A percentile compares a stretch with the other conserved stretches of the same genome.
Evolutionary conservation across 2,329 filamentous ascomycete genomes (phyloP).

Genomic region (Trichoderma gracile): DNA sequence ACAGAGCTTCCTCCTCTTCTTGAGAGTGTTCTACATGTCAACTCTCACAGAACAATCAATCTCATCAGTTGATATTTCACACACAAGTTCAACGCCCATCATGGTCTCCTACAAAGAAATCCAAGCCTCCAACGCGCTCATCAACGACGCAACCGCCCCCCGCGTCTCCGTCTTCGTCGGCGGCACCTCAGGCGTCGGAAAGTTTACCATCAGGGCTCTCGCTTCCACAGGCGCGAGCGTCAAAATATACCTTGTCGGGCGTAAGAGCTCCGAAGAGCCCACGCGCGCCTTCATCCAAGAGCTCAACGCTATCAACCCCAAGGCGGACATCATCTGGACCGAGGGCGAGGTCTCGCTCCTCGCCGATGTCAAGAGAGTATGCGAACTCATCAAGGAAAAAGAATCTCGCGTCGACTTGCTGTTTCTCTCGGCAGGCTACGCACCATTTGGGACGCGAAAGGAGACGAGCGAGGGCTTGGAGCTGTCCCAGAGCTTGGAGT

Average conservation of each 20-base stretch:
- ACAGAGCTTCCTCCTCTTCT: background rate
- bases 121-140: slow-evolving; percentile 7
- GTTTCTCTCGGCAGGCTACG: background rate
- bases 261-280: background rate
- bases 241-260: slow-evolving; percentile 1
- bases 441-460: background rate
- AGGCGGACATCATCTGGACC: slow-evolving; percentile 2
- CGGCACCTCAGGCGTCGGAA: slow-evolving; percentile 7
- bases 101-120: slow-evolving; percentile 1
- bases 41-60: background rate
- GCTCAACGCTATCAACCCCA: background rate
- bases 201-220: background rate
- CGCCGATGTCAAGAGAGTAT: background rate
- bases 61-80: no score
- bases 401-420: slow-evolving; percentile 5
- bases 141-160: slow-evolving; percentile 7
- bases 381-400: background rate
- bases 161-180: slow-evolving; percentile 1
- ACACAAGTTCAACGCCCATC: background rate
- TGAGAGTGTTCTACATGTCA: rapidly evolving
- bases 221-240: background rate
- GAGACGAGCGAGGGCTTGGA: background rate
- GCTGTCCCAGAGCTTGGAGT: background rate
- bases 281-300: background rate
- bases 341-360: background rate